Base-by-base conservation (phyloP, 768 basidiomycete genomes). In the Termitomyces sp. region DNA sequence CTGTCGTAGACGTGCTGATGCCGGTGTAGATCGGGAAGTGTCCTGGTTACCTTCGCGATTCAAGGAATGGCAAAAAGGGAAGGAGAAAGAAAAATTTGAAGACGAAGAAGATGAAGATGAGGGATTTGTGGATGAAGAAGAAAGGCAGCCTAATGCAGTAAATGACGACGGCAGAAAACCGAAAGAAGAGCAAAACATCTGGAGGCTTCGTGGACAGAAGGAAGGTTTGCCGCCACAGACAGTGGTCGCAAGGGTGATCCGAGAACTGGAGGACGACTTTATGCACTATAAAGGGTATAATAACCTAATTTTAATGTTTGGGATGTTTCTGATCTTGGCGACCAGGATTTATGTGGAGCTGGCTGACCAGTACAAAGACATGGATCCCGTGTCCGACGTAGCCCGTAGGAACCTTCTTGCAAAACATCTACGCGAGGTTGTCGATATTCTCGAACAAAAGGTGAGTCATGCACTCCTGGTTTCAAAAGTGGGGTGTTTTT, bases 191-290 rank as follows among this genome's bases (percentile, higher is more conserved):
- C 61, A 64, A 44, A 61, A 64, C 45, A 63, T 70, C 50, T 74
- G 73, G 68, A 67, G 64, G 18, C 58, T 63, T 30, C 63, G 60
- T 44, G 75, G 72, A 7, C 64, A 65, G 45, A 71, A 66, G 60
- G 69, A 73, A 43, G 77, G 76, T 50, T 64, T 91, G 7, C 94
- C 93, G 2, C 90, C 93, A 24, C 95, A 98, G 71, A 94, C 94
- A 0, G 84, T 96, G 13, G 80, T 97, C 4, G 80, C 85, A 30
- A 78, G 90, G 4, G 92, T 97, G 12, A 74, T 98, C 32, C 70
- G 88, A 59, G 93, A 96, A 71, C 77, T 99, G 8, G 96, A 98
- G 68, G 94, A 94, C 60, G 96, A 99, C 68, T 98, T 98, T 66
- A 84, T 83, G 36, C 92, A 94, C 72, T 96, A 95, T 70, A 97